Evolutionary conservation across 768 basidiomycete genomes (phyloP).

Genomic region (Dentipellis sp.): DNA sequence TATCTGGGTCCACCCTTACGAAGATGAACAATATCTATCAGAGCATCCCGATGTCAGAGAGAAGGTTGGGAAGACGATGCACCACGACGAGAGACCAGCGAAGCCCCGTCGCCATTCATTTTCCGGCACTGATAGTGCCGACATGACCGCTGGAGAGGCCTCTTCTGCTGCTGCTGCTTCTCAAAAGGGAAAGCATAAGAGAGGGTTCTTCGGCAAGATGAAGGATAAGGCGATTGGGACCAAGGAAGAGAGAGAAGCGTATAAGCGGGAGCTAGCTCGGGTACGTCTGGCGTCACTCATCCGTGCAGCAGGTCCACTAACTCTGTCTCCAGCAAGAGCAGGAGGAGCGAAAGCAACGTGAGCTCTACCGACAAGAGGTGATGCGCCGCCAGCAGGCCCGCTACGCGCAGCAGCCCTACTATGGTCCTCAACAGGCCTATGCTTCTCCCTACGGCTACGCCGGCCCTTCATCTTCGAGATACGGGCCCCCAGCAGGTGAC

Average conservation of each 20-base stretch:
- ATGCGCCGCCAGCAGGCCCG: constrained; percentile 6
- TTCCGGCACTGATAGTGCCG: constrained; percentile 12
- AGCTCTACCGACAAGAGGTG: not conserved
- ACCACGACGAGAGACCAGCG: not conserved
- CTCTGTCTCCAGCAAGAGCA: constrained; percentile 2
- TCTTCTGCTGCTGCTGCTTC: not conserved
- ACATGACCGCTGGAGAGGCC: constrained; percentile 10
- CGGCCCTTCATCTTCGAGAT: constrained; percentile 5
- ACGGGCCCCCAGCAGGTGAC: constrained; percentile 19
- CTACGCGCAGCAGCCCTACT: constrained; percentile 2
- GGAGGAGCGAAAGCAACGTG: not conserved
- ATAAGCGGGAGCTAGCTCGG: constrained; percentile 24
- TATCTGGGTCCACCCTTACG: constrained; percentile 67
- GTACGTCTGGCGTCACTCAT: constrained; percentile 8
- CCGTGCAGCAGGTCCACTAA: not conserved
- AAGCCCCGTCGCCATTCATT: constrained; percentile 14
- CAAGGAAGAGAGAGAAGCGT: constrained; percentile 51
- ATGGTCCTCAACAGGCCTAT: not conserved
- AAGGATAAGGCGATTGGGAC: constrained; percentile 59
- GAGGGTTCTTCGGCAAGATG: constrained; percentile 49
- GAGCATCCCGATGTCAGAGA: constrained; percentile 41
- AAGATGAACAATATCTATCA: constrained; percentile 54
- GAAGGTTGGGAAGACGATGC: constrained; percentile 20
- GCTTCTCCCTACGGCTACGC: not conserved
- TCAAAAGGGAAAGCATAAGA: constrained; percentile 23